Evolutionary conservation across 2,329 filamentous ascomycete genomes (phyloP).

Genomic region (Fusarium coicis): DNA sequence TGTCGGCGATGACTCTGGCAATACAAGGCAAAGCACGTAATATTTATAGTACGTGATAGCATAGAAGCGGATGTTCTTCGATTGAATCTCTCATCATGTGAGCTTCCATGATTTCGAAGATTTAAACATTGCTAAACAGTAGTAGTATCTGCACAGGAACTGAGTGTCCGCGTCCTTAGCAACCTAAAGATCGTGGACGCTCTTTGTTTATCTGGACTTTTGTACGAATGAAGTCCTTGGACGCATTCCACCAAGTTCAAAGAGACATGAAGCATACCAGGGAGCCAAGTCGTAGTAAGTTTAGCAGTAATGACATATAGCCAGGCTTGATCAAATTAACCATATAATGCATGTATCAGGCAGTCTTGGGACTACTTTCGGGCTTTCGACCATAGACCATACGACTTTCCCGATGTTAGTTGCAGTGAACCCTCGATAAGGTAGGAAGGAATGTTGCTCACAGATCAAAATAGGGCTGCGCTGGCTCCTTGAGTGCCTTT

Average conservation of each 20-base stretch:
- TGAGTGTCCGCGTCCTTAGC: no score
- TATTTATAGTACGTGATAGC: background rate
- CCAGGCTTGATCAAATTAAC: background rate
- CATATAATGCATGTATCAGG: background rate
- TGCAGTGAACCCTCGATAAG: background rate
- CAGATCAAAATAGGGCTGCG: background rate
- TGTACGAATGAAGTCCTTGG: background rate
- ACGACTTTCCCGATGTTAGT: background rate
- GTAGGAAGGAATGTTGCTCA: no score
- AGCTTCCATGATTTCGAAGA: no score
- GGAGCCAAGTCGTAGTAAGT: background rate
- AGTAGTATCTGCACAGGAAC: background rate
- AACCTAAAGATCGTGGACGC: background rate
- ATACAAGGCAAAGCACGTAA: background rate
- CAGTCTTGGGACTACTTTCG: background rate
- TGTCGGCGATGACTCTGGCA: background rate
- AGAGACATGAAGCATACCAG: no score
- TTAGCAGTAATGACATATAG: background rate
- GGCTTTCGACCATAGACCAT: constrained; percentile 31
- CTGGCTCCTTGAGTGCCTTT: constrained; percentile 9
- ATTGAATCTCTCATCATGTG: no score
- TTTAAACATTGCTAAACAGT: background rate
- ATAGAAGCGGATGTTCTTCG: background rate
- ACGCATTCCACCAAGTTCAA: background rate
- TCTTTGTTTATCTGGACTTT: background rate